Conservation (phyloP, 2,329 filamentous ascomycete genomes). For the Colletotrichum sp. region DNA sequence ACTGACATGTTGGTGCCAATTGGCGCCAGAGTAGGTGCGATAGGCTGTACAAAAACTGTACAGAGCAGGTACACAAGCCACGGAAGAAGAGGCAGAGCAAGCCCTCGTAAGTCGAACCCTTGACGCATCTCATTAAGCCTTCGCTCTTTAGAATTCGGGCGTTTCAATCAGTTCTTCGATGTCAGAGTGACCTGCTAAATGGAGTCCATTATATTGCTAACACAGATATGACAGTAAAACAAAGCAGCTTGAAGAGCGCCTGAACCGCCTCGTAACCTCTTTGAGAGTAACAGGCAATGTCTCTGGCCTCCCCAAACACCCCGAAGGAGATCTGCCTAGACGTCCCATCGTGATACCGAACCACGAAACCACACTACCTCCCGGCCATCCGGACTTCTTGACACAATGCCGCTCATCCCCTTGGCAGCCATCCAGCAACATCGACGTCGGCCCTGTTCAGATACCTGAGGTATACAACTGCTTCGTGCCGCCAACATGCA, state of each 20-base stretch:
- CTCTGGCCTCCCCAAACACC: background rate
- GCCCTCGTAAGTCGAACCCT: slow-evolving; percentile 47
- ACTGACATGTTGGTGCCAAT: background rate
- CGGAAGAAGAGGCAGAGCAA: slow-evolving; percentile 57
- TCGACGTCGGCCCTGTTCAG: slow-evolving; percentile 28
- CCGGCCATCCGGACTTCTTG: background rate
- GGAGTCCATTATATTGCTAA: background rate
- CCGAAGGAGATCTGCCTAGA: background rate
- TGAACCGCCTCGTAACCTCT: slow-evolving; percentile 54
- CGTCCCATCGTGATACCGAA: background rate
- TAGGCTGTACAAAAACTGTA: slow-evolving; percentile 52
- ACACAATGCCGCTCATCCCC: background rate
- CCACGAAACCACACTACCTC: background rate
- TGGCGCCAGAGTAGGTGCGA: slow-evolving; percentile 43
- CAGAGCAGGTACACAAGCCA: slow-evolving; percentile 50
- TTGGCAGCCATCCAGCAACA: slow-evolving; percentile 8
- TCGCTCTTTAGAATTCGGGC: no score
- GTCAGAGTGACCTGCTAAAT: no score
- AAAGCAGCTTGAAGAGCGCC: slow-evolving; percentile 52
- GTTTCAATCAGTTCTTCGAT: no score
- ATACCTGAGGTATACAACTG: slow-evolving; percentile 51
- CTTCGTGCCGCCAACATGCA: slow-evolving; percentile 49
- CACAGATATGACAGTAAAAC: slow-evolving; percentile 41
- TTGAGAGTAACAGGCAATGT: slow-evolving; percentile 49
- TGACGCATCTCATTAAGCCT: no score